Conservation (phyloP, 78 protist species). For the Dictyostelium brefeldianum region DNA sequence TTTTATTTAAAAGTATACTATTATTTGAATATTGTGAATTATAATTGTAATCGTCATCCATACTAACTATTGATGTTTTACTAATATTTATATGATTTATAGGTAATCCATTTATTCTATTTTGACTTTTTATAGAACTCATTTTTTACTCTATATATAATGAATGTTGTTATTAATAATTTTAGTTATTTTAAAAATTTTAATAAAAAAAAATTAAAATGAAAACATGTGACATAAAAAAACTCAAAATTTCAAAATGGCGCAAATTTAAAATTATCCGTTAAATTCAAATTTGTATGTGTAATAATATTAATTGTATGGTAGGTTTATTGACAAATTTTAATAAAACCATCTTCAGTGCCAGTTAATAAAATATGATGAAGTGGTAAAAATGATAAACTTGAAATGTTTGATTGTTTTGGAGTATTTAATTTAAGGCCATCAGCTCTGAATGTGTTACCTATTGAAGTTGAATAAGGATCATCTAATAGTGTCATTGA, state of each 20-base stretch:
- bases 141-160: not conserved
- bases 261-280: too few species aligned
- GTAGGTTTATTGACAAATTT: conserved; percentile 2
- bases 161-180: not conserved
- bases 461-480: not conserved
- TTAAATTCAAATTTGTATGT: too few species aligned
- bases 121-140: not conserved
- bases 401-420: conserved; percentile 55
- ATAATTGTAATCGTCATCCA: conserved; percentile 11
- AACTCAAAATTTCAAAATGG: too few species aligned
- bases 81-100: not conserved
- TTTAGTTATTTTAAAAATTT: too few species aligned
- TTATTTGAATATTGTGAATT: not conserved
- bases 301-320: not conserved
- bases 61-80: conserved; percentile 18
- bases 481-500: conserved; percentile 59
- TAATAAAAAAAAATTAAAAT: too few species aligned
- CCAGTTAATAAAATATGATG: conserved; percentile 67
- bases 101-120: conserved; percentile 5
- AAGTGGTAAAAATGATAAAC: conserved; percentile 41
- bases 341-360: conserved; percentile 63
- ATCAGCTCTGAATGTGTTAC: conserved; percentile 48
- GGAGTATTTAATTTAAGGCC: conserved; percentile 55
- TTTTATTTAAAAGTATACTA: not conserved
- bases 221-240: too few species aligned